Percentiles rank a stretch among this genome's conserved stretches.
Evolutionary conservation across 108 stramenopile species (phyloP).

Genomic region (Pseudonitzschia pungens): DNA sequence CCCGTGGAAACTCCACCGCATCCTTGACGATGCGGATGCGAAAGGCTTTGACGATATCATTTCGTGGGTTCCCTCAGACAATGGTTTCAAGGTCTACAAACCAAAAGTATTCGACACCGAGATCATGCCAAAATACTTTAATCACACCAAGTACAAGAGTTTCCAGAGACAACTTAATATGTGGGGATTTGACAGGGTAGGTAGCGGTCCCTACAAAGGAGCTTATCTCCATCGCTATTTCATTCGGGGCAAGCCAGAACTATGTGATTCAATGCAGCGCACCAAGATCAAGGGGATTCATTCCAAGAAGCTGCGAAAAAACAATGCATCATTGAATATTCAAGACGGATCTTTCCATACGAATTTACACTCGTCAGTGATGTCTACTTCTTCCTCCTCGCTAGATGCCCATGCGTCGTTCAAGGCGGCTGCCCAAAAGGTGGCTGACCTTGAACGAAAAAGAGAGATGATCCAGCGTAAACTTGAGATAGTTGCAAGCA

Average conservation of each 20-base stretch:
- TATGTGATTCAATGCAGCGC: constrained; percentile 27
- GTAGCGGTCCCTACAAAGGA: constrained; percentile 31
- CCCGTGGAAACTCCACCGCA: constrained; percentile 47
- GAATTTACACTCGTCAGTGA: neutral
- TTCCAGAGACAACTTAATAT: constrained; percentile 84
- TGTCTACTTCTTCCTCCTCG: neutral
- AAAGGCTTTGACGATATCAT: constrained; percentile 49
- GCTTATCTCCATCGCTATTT: constrained; percentile 30
- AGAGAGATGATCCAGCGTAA: constrained; percentile 2
- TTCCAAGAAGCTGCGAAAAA: constrained; percentile 5
- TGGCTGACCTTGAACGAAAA: constrained; percentile 7
- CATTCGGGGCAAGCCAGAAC: constrained; percentile 20
- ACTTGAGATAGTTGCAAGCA: neutral
- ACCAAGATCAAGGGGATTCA: constrained; percentile 11
- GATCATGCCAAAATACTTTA: constrained; percentile 58
- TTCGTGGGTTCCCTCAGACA: constrained; percentile 63
- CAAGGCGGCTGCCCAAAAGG: constrained; percentile 8
- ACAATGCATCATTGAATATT: neutral
- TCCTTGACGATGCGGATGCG: constrained; percentile 46
- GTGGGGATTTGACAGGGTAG: constrained; percentile 81
- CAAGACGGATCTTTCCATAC: neutral
- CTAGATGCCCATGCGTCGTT: neutral
- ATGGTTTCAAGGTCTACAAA: constrained; percentile 59
- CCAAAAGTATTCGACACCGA: constrained; percentile 46
- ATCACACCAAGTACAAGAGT: constrained; percentile 47